These are phyloP conservation scores for Kandelia obovata DNA, from an alignment of 345 rosid species.

Conservation along the genomic window DNA sequence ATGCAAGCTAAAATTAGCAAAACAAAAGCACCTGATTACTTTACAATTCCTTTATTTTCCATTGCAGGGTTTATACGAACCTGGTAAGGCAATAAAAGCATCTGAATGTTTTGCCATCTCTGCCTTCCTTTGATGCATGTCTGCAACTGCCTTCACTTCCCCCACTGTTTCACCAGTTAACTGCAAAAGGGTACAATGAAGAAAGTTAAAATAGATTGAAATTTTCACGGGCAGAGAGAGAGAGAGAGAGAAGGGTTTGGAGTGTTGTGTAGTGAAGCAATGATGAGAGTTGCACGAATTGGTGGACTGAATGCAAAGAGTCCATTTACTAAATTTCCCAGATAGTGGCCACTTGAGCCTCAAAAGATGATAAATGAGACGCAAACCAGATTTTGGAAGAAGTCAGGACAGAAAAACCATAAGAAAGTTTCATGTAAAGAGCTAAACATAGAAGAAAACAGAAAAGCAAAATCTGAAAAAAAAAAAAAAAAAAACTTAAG, in stretches of 20 bases:
- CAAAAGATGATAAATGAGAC: background rate
- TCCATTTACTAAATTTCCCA: slow-evolving; percentile 19
- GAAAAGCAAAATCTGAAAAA: background rate
- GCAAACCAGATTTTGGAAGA: slow-evolving; percentile 13
- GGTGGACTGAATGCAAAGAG: slow-evolving; percentile 33
- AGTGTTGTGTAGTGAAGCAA: slow-evolving; percentile 46
- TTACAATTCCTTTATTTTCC: slow-evolving; percentile 23
- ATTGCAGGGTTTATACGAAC: slow-evolving; percentile 38
- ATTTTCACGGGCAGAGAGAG: slow-evolving; percentile 3
- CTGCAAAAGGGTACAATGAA: slow-evolving; percentile 39
- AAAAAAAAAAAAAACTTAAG: background rate
- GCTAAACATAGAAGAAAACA: slow-evolving; percentile 19
- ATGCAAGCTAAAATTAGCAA: slow-evolving; percentile 14
- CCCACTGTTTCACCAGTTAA: slow-evolving; percentile 99
- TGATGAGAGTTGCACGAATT: slow-evolving; percentile 46
- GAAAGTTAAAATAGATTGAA: background rate
- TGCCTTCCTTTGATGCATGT: slow-evolving; percentile 98
- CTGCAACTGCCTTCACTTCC: slow-evolving; percentile 99
- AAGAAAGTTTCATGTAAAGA: slow-evolving; percentile 7
- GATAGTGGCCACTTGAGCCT: slow-evolving; percentile 6
- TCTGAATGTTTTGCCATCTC: slow-evolving; percentile 99
- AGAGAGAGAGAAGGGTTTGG: slow-evolving; percentile 20
- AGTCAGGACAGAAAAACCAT: slow-evolving; percentile 25
- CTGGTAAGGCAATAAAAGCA: slow-evolving; percentile 99
- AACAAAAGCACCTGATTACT: slow-evolving; percentile 20